Evolutionary conservation across 106 monocot genomes (phyloP).

Genomic region (Allium fistulosum): DNA sequence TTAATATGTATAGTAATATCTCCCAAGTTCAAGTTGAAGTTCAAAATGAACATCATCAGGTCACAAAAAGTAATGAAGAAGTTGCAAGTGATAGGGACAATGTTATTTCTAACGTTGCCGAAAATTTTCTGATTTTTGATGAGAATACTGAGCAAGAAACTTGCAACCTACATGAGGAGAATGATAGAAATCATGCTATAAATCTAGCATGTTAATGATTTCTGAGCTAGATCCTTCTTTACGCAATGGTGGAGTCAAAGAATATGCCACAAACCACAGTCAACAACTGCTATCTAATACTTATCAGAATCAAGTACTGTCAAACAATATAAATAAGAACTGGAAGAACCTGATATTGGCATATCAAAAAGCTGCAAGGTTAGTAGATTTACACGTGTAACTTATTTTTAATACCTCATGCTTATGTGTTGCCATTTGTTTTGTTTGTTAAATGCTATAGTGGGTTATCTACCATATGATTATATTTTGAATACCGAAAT

Average conservation of each 20-base stretch:
- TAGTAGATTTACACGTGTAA: neutral
- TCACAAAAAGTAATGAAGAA: constrained; percentile 24
- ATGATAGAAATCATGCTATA: constrained; percentile 4
- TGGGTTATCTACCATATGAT: neutral
- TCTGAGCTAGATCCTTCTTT: constrained; percentile 6
- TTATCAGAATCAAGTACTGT: constrained; percentile 13
- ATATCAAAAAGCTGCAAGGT: constrained; percentile 34
- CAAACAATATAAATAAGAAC: constrained; percentile 14
- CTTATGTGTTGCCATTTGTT: neutral
- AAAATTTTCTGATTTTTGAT: constrained; percentile 44
- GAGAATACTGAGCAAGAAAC: constrained; percentile 14
- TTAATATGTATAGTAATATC: constrained; percentile 24
- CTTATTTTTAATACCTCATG: neutral
- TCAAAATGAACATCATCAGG: constrained; percentile 2
- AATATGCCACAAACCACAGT: constrained; percentile 21
- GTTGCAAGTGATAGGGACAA: constrained; percentile 40
- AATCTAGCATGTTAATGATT: neutral
- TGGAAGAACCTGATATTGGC: constrained; percentile 7
- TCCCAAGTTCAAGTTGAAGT: constrained; percentile 16
- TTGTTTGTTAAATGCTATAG: neutral
- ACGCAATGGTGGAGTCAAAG: constrained; percentile 8
- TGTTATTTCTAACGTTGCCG: constrained; percentile 38
- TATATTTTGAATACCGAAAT: neutral
- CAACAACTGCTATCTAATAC: constrained; percentile 16
- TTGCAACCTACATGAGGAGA: constrained; percentile 6